Base-by-base conservation (phyloP, 139 green algal species). In the Nannochloris sp. region DNA sequence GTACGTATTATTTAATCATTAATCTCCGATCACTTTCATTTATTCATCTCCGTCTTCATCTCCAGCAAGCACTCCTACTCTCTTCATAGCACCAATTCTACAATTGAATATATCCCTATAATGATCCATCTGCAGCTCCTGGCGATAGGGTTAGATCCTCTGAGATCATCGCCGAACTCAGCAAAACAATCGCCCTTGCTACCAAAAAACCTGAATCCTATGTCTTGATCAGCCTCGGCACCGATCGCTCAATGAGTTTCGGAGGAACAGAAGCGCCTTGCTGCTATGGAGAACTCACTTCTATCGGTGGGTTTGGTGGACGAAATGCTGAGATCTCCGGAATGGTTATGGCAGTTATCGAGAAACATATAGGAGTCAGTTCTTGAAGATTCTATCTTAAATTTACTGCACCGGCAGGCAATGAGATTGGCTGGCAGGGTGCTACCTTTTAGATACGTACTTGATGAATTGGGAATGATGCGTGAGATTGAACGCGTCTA, bases 211-310 rank as follows among this genome's bases (percentile, higher is more conserved):
- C 42, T 19, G 42, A 51, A 19, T 27, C 19, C 19, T 51, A 51
- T 19, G 42, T 51, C 19, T 51, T 19, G 19, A 51, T 51, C 42
- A 27, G 19, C 42, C 42, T 51, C 42, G 19, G 19, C 42, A 51
- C 42, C 19, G 42, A 51, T 19, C 19, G 19, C 42, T 19, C 42
- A 19, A 51, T 51, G 42, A 51, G 65, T 35, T 67, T 42, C 37
- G 44, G 31, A n/a, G 39, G 58, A 27, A 67, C 38, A 4, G 77
- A 83, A 58, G 77, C 76, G 27, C 74, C 77, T 0, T 76, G 67
- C 37, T 74, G 74, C 4, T 82, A 70, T 30, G 77, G 51, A 3
- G 70, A 83, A 62, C 64, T 83, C 4, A 70, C 83, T 32, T 71
- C 48, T 39, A 80, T 83, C 19, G 72, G 77, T 1, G 60, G 62